A percentile compares a stretch with the other conserved stretches of the same genome.
These are phyloP conservation scores for Euphorbia peplus DNA, from an alignment of 345 rosid species.

Conservation along the genomic window DNA sequence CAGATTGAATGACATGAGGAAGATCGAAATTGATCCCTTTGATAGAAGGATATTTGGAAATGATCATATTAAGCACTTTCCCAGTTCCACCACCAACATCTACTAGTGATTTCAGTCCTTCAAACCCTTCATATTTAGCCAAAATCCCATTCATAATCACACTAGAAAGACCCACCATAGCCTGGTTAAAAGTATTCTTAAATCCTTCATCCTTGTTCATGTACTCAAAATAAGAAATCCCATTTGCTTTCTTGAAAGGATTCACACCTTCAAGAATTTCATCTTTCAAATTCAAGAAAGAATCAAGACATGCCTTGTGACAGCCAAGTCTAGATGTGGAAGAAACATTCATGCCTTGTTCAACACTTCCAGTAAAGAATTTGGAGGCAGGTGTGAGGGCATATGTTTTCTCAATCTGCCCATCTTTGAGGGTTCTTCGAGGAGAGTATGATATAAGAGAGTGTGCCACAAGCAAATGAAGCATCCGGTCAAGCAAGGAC, in stretches of 20 bases:
- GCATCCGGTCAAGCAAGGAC: conserved; percentile 27
- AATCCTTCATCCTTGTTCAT: conserved; percentile 14
- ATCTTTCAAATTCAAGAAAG: conserved; percentile 32
- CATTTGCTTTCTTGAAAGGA: conserved; percentile 32
- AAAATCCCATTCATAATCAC: conserved; percentile 31
- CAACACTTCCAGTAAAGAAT: conserved; percentile 21
- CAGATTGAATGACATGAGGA: conserved; percentile 26
- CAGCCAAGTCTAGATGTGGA: not conserved
- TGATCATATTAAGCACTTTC: conserved; percentile 27
- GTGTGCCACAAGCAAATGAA: conserved; percentile 26
- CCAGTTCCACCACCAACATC: conserved; percentile 47
- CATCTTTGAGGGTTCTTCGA: conserved; percentile 11
- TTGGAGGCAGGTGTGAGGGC: conserved; percentile 28
- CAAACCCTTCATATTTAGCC: conserved; percentile 37
- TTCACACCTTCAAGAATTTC: conserved; percentile 35
- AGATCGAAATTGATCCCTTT: conserved; percentile 52
- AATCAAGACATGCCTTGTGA: conserved; percentile 13
- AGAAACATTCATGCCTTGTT: conserved; percentile 18
- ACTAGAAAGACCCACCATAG: conserved; percentile 24
- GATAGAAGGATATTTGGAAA: conserved; percentile 41
- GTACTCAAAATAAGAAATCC: conserved; percentile 23
- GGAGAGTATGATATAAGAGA: conserved; percentile 24
- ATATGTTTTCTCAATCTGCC: conserved; percentile 22
- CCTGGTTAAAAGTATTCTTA: conserved; percentile 23
- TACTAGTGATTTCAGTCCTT: conserved; percentile 19